Percentiles rank a stretch among this genome's conserved stretches.
phyloP scores from a whole-genome alignment of 306 rosid genomes.

The Prunus padus region DNA sequence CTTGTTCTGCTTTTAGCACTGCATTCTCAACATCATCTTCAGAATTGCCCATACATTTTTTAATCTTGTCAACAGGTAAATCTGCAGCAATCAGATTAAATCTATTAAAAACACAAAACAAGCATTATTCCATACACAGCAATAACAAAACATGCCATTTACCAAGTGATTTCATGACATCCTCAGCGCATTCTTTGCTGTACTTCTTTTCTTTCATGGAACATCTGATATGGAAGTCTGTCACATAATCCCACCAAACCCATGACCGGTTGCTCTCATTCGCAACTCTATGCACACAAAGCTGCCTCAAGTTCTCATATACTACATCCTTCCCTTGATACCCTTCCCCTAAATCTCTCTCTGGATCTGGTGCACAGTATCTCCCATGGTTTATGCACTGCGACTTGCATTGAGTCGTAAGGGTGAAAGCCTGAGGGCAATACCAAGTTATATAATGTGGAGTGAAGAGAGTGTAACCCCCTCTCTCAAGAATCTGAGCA shows the following conservation, averaged over 20 bases:
- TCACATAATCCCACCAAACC: constrained; percentile 99
- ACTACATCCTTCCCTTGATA: constrained; percentile 94
- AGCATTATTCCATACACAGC: constrained; percentile 1
- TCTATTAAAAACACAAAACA: constrained; percentile 5
- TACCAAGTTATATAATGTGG: constrained; percentile 96
- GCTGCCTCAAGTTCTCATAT: constrained; percentile 88
- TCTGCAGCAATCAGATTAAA: constrained; percentile 41
- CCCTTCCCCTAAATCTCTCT: constrained; percentile 70
- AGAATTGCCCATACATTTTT: constrained; percentile 75
- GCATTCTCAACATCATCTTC: constrained; percentile 77
- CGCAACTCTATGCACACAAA: constrained; percentile 91
- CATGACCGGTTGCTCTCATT: constrained; percentile 73
- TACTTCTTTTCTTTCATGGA: constrained; percentile 93
- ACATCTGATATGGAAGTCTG: constrained; percentile 91
- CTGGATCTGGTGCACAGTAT: constrained; percentile 92
- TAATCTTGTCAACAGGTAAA: constrained; percentile 73
- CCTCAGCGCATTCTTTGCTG: constrained; percentile 81
- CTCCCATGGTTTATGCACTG: constrained; percentile 92
- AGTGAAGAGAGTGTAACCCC: constrained; percentile 70
- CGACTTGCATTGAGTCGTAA: constrained; percentile 70
- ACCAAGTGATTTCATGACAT: constrained; percentile 79
- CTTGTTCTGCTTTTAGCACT: constrained; percentile 78
- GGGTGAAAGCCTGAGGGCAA: constrained; percentile 66
- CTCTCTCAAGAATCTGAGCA: constrained; percentile 96
- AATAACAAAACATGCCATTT: constrained; percentile 10